Evolutionary conservation across 2,329 filamentous ascomycete species (phyloP).

Genomic region (Curvularia eragrostidis): DNA sequence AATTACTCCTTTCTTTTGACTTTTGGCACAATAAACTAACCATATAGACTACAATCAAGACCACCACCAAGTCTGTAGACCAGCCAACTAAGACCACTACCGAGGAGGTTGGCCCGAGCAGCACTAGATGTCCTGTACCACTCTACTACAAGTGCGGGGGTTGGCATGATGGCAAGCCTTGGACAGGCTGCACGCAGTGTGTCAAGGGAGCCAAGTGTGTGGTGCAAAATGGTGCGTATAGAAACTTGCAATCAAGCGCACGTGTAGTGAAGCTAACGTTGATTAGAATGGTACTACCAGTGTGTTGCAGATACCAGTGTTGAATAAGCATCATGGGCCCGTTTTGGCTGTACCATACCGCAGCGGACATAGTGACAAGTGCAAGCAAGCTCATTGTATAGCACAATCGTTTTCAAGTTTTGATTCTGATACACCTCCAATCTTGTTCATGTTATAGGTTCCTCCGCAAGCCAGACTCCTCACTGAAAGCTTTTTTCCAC

Average conservation of each 20-base stretch:
- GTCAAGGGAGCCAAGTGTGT: constrained; percentile 36
- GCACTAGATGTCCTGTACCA: constrained; percentile 40
- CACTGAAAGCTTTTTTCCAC: neutral
- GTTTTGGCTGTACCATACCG: neutral
- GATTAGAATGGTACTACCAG: constrained; percentile 37
- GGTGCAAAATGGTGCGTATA: constrained; percentile 37
- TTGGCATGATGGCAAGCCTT: constrained; percentile 32
- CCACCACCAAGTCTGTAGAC: constrained; percentile 13
- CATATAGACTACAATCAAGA: constrained; percentile 16
- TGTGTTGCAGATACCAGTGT: constrained; percentile 32
- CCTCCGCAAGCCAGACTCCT: neutral
- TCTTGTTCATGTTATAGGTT: neutral
- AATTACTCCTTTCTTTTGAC: neutral
- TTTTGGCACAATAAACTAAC: neutral
- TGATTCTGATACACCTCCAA: neutral
- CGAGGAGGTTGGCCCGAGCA: constrained; percentile 36
- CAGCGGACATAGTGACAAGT: neutral
- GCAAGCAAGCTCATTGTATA: neutral
- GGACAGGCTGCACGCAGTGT: constrained; percentile 40
- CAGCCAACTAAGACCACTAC: constrained; percentile 20
- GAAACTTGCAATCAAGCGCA: too few relatives aligned
- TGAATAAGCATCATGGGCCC: neutral
- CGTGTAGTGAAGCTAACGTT: constrained; percentile 7
- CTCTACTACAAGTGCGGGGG: constrained; percentile 43
- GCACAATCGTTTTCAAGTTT: neutral